These are phyloP conservation scores for Chrysanthemum seticuspe DNA, from an alignment of 129 eudicot species.

Conservation along the genomic window DNA sequence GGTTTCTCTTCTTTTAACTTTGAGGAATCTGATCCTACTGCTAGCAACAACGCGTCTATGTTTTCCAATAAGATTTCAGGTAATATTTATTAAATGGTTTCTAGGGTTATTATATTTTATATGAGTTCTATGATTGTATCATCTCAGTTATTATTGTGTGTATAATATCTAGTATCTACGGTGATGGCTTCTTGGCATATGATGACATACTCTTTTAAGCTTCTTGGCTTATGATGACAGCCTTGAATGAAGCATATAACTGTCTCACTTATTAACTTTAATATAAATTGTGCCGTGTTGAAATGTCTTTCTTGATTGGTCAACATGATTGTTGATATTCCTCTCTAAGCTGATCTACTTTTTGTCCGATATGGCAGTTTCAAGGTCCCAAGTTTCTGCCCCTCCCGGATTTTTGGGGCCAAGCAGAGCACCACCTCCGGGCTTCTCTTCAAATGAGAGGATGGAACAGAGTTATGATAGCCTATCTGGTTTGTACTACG, in stretches of 20 bases:
- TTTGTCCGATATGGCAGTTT: slow-evolving; percentile 33
- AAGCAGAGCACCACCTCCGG: slow-evolving; percentile 94
- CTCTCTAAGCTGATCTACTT: too few species aligned
- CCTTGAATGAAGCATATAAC: too few species aligned
- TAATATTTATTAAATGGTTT: slow-evolving; percentile 14
- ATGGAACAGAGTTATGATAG: slow-evolving; percentile 59
- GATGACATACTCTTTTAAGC: background rate
- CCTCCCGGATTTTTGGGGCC: slow-evolving; percentile 97
- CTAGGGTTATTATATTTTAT: background rate
- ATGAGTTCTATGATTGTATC: background rate
- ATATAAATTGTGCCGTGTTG: too few species aligned
- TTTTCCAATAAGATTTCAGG: slow-evolving; percentile 64
- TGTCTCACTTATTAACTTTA: too few species aligned
- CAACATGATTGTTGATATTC: too few species aligned
- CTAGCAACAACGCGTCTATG: slow-evolving; percentile 39
- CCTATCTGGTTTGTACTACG: slow-evolving; percentile 51
- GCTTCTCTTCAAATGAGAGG: slow-evolving; percentile 73
- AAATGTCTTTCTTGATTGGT: too few species aligned
- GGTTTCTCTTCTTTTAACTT: slow-evolving; percentile 52
- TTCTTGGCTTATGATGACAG: too few species aligned
- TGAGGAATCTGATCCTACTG: slow-evolving; percentile 48
- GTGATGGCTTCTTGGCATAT: background rate
- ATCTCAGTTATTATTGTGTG: too few species aligned
- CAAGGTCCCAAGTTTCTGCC: slow-evolving; percentile 85
- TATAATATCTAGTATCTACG: background rate